Evolutionary conservation across 2,329 filamentous ascomycete genomes (phyloP).

Genomic region (Alternaria postmessia): DNA sequence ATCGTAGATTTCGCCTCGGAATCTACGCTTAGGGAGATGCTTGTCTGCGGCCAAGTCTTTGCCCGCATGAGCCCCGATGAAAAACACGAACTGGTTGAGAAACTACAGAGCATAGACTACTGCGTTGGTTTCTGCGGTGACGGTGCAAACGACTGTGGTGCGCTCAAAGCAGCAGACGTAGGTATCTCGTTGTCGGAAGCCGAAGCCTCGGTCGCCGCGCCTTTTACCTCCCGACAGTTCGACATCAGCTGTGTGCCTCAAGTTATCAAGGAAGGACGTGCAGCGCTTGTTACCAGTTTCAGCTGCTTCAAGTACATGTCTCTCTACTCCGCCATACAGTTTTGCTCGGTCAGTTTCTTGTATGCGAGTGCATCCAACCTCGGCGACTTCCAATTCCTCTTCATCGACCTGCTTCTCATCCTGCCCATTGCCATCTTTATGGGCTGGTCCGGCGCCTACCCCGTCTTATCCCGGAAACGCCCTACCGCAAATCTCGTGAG

Average conservation of each 20-base stretch:
- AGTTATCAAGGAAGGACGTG: constrained; percentile 91
- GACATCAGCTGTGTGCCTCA: constrained; percentile 95
- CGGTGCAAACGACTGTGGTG: constrained; percentile 96
- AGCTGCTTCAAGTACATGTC: constrained; percentile 99
- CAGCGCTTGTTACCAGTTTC: constrained; percentile 96
- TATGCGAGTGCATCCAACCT: constrained; percentile 94
- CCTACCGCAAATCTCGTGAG: constrained; percentile 93
- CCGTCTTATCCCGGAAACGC: constrained; percentile 78
- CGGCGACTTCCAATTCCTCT: constrained; percentile 97
- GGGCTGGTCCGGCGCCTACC: constrained; percentile 92
- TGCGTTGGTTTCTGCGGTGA: constrained; percentile 96
- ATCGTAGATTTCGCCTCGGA: constrained; percentile 88
- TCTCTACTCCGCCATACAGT: constrained; percentile 98
- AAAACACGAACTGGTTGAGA: constrained; percentile 97
- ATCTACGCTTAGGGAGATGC: constrained; percentile 84
- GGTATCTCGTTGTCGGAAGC: constrained; percentile 97
- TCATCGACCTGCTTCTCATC: constrained; percentile 92
- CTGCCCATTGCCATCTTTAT: constrained; percentile 97
- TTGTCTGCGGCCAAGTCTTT: constrained; percentile 90
- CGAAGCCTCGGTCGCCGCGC: constrained; percentile 96
- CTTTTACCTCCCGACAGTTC: constrained; percentile 93
- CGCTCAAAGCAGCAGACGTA: constrained; percentile 95
- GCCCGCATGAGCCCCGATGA: constrained; percentile 99
- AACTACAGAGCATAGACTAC: constrained; percentile 94
- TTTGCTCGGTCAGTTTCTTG: constrained; percentile 94